These are phyloP conservation scores for Septoria petroselini DNA, from an alignment of 2,329 filamentous ascomycete species.

Conservation along the genomic window DNA sequence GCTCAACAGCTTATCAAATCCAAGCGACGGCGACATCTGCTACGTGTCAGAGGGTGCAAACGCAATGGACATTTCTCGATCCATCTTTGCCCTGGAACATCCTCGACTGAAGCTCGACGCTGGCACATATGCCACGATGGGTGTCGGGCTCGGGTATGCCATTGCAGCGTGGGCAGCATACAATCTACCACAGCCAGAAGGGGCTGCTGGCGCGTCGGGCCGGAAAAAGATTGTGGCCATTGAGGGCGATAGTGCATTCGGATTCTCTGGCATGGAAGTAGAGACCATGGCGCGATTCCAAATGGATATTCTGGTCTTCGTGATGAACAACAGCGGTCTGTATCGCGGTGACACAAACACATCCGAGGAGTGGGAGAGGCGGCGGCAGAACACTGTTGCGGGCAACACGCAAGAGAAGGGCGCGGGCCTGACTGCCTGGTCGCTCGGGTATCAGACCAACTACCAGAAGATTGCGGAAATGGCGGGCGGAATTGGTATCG, in stretches of 20 bases:
- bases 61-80: constrained; percentile 60
- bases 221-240: constrained; percentile 55
- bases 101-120: constrained; percentile 57
- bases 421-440: constrained; percentile 50
- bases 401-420: constrained; percentile 35
- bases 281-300: constrained; percentile 56
- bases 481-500: constrained; percentile 53
- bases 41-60: constrained; percentile 60
- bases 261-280: constrained; percentile 55
- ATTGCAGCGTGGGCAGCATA: constrained; percentile 57
- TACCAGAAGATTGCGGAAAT: constrained; percentile 57
- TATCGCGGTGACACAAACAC: constrained; percentile 41
- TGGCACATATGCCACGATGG: constrained; percentile 60
- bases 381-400: constrained; percentile 43
- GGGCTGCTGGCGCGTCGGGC: constrained; percentile 28
- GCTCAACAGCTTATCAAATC: constrained; percentile 47
- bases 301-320: constrained; percentile 46
- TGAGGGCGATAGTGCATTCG: constrained; percentile 57
- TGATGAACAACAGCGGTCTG: constrained; percentile 50
- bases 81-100: constrained; percentile 53
- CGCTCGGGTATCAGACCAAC: constrained; percentile 51
- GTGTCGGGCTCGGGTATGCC: constrained; percentile 56
- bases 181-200: constrained; percentile 45
- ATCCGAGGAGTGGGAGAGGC: constrained; percentile 44
- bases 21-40: constrained; percentile 49